Conservation (phyloP, 2,329 filamentous ascomycete genomes). For the Cladosporium sp. region DNA sequence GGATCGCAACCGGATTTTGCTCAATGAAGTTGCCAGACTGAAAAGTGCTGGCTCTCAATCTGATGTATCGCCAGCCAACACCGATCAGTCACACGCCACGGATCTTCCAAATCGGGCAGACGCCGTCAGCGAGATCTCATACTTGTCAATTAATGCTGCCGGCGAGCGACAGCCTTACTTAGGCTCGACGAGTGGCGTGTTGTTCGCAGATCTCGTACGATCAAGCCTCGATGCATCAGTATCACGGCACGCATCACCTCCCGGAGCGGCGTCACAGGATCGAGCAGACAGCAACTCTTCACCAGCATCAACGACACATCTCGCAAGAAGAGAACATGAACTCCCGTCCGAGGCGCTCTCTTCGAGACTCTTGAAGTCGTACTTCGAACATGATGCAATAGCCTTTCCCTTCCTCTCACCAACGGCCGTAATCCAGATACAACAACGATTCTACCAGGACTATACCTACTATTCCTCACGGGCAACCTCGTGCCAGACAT, state of each 20-base stretch:
- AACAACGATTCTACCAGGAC: constrained; percentile 38
- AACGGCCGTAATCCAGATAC: constrained; percentile 29
- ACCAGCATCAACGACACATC: neutral
- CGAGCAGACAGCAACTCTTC: constrained; percentile 14
- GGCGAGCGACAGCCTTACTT: constrained; percentile 45
- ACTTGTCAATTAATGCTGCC: constrained; percentile 45
- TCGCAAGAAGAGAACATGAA: constrained; percentile 4
- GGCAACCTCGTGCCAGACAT: constrained; percentile 36
- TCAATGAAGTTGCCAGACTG: constrained; percentile 20
- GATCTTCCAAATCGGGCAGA: constrained; percentile 38
- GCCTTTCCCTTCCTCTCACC: constrained; percentile 46
- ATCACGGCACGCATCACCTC: constrained; percentile 18
- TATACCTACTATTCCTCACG: constrained; percentile 25
- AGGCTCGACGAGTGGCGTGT: constrained; percentile 43
- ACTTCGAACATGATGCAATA: constrained; percentile 46
- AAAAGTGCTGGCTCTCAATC: neutral
- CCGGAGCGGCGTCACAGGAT: constrained; percentile 13
- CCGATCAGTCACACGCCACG: constrained; percentile 19
- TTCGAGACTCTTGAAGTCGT: constrained; percentile 42
- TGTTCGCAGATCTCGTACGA: constrained; percentile 46
- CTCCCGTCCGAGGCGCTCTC: constrained; percentile 41
- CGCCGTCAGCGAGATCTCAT: constrained; percentile 40
- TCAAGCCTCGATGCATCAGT: constrained; percentile 24
- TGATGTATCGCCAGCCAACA: constrained; percentile 11
- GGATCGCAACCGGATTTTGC: constrained; percentile 33